Evolutionary conservation across 78 protist genomes (phyloP).

Genomic region (Emiliania huxleyi): DNA sequence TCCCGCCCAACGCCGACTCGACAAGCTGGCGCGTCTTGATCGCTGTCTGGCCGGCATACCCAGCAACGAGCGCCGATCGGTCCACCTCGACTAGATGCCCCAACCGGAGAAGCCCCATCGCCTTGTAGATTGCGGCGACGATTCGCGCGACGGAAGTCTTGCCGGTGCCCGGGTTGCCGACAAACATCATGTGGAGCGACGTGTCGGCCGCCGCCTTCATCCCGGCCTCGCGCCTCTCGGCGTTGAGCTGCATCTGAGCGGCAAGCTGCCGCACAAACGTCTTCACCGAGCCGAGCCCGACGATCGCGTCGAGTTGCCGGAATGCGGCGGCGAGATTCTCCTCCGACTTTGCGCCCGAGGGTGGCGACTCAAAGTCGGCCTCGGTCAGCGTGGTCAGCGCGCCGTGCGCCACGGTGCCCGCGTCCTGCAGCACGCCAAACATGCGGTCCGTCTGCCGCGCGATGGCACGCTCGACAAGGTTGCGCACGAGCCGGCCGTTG

Average conservation of each 20-base stretch:
- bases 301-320: background rate
- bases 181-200: conserved; percentile 43
- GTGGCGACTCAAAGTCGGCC: background rate
- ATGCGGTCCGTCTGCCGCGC: conserved; percentile 37
- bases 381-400: conserved; percentile 29
- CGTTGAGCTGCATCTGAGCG: background rate
- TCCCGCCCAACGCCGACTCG: conserved; percentile 36
- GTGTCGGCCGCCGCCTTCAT: background rate
- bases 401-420: conserved; percentile 27
- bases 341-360: background rate
- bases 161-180: conserved; percentile 63
- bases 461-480: conserved; percentile 4
- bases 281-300: conserved; percentile 32
- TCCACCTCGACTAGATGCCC: conserved; percentile 22
- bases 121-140: background rate
- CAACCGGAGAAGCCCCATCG: conserved; percentile 16
- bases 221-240: background rate
- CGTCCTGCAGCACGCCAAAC: background rate
- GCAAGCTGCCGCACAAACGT: background rate
- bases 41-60: conserved; percentile 46
- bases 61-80: conserved; percentile 29
- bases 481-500: conserved; percentile 36
- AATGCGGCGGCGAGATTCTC: background rate
- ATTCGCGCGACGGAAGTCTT: conserved; percentile 60
- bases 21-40: background rate